These are phyloP conservation scores for Colletotrichum godetiae DNA, from an alignment of 2,329 filamentous ascomycete species.

Conservation along the genomic window DNA sequence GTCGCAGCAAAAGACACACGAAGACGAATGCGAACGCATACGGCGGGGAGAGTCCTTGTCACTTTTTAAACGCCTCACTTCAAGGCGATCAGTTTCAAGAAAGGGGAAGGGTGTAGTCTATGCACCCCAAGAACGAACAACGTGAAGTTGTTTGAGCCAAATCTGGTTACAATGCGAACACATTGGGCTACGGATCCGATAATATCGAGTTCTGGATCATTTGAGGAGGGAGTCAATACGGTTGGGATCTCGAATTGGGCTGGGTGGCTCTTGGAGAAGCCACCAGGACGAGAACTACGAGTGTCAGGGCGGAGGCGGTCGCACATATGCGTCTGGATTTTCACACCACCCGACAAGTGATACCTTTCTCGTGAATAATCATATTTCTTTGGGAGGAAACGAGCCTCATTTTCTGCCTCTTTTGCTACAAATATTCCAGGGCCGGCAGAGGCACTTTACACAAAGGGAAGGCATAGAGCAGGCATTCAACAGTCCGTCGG, in stretches of 20 bases:
- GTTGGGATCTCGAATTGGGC: constrained; percentile 17
- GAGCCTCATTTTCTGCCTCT: constrained; percentile 18
- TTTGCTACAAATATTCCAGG: constrained; percentile 6
- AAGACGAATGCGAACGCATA: not conserved
- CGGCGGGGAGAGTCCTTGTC: not conserved
- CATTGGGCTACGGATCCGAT: constrained; percentile 7
- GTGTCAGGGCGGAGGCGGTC: not conserved
- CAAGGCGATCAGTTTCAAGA: not conserved
- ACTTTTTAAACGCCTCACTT: not conserved
- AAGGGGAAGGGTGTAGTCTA: not conserved
- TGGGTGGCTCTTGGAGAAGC: constrained; percentile 23
- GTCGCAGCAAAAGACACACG: not conserved
- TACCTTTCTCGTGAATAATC: constrained; percentile 34
- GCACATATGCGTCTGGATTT: constrained; percentile 4
- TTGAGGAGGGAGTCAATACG: constrained; percentile 1
- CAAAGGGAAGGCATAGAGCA: constrained; percentile 19
- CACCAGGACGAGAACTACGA: constrained; percentile 3
- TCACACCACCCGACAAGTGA: constrained; percentile 10
- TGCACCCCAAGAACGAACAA: not conserved
- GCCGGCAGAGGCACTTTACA: constrained; percentile 18
- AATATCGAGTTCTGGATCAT: constrained; percentile 22
- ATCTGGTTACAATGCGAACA: not conserved
- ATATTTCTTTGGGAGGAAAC: constrained; percentile 29
- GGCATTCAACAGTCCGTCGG: constrained; percentile 31
- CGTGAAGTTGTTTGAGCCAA: not conserved